Evolutionary conservation across 495 filamentous ascomycete species (phyloP), one percentile per base, ranked within the genome.

Genomic region (Trichoderma erinaceum): DNA sequence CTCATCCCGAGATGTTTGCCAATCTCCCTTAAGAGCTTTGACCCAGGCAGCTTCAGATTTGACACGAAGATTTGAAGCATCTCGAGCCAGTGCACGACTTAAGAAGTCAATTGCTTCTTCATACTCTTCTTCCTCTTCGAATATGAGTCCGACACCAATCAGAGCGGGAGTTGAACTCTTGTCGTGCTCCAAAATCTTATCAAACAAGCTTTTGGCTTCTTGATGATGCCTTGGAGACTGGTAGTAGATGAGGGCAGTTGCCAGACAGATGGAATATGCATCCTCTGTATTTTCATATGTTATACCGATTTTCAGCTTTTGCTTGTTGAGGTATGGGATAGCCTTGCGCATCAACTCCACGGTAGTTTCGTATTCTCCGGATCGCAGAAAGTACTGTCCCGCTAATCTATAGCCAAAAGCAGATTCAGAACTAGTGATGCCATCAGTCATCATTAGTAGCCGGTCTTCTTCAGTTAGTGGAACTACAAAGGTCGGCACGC

Each of bases 101-200:
- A 99, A 77, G 73, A 95, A 97, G 63, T 87, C 82, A 66, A 92
- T 86, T 0, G 96, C 96, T 72, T 88, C 83, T 35, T 79, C 75
- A 75, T 91, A 96, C 56, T 98, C 88, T 70, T 96, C 90, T 71
- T 97, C 91, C 69, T 97, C 93, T 77, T 97, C 91, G 50, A 93
- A 87, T 41, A 99, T 93, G 29, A 97, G 77, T 12, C 95, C 95
- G 65, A 97, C 86, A 3, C 95, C 95, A 64, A 98, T 89, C 44
- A 99, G 80, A 50, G 92, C 95, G 58, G 86, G 78, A 8, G 92
- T 93, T 2, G 90, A 92, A 2, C 81, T 84, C 11, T 87, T 82
- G 63, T 92, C 90, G 44, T 88, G 84, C 52, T 84, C 77, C 0
- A 99, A 82, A 1, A 97, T 90, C 11, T 81, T 80, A 69, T 95